Percentiles rank a stretch among this genome's conserved stretches.
Conservation (phyloP, 1,284 basidiomycete genomes). For the Pseudozyma flocculosa region DNA sequence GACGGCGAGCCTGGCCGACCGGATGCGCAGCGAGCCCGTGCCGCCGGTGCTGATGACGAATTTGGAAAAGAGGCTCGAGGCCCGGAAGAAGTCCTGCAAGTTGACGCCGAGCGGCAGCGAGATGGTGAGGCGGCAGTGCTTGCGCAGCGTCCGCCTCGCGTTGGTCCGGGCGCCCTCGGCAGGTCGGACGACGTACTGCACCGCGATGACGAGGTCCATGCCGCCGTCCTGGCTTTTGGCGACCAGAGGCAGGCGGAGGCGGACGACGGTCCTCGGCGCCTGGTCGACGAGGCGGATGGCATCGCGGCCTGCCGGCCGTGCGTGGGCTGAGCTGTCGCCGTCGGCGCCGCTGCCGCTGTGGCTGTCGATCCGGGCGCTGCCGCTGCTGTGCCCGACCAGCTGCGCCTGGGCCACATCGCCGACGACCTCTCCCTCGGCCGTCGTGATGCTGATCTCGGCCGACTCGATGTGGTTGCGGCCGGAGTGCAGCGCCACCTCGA, state of each 20-base stretch:
- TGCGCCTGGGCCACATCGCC: slow-evolving; percentile 3
- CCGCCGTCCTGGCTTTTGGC: slow-evolving; percentile 14
- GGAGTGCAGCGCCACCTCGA: slow-evolving; percentile 26
- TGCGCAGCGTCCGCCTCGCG: slow-evolving; percentile 13
- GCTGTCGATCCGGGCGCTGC: neutral
- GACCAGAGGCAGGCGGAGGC: slow-evolving; percentile 26
- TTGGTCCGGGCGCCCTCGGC: slow-evolving; percentile 1
- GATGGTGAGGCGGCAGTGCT: slow-evolving; percentile 13
- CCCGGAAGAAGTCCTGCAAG: slow-evolving; percentile 56
- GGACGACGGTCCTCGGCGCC: neutral
- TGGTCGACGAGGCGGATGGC: neutral
- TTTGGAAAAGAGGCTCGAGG: slow-evolving; percentile 37
- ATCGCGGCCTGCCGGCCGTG: no score
- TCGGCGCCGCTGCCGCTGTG: neutral
- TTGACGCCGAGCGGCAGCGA: slow-evolving; percentile 54
- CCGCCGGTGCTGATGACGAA: slow-evolving; percentile 44
- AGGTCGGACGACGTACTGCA: slow-evolving; percentile 20
- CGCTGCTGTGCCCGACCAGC: no score
- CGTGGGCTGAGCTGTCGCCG: neutral
- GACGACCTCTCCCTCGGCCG: slow-evolving; percentile 3
- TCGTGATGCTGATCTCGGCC: slow-evolving; percentile 24
- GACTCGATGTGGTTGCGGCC: slow-evolving; percentile 34
- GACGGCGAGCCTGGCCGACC: slow-evolving; percentile 12
- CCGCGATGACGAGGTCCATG: slow-evolving; percentile 10
- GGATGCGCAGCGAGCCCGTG: slow-evolving; percentile 20